Conservation (phyloP, 208 protist species). For the Leishmania lainsoni region DNA sequence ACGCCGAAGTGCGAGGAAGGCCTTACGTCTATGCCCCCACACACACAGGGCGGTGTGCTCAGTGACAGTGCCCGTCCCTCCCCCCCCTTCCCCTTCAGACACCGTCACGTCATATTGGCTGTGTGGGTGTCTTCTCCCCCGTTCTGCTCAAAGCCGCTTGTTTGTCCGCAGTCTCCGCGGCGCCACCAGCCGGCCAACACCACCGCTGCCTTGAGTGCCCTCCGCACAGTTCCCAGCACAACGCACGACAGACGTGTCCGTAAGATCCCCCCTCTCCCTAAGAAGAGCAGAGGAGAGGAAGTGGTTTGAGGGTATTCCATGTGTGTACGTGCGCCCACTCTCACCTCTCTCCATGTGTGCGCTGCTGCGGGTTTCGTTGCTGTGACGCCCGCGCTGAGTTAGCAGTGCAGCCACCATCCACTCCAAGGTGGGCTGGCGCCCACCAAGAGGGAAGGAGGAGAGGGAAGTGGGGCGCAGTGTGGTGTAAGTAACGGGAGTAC, state of each 20-base stretch:
- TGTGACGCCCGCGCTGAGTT: no score
- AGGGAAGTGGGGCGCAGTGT: neutral
- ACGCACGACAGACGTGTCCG: neutral
- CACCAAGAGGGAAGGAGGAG: neutral
- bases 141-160: neutral
- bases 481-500: neutral
- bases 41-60: neutral
- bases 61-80: neutral
- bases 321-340: no score
- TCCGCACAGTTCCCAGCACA: neutral
- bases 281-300: neutral
- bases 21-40: neutral
- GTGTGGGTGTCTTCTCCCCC: neutral
- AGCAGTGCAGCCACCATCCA: no score
- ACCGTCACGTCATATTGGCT: neutral
- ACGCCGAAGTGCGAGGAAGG: neutral
- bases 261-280: neutral
- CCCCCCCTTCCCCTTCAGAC: neutral
- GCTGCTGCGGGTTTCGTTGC: no score
- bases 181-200: neutral
- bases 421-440: neutral
- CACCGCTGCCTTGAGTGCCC: neutral
- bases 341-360: no score
- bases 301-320: neutral
- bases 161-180: neutral